Conservation (phyloP, 805 yeast species). For the Candida ipomoeae region DNA sequence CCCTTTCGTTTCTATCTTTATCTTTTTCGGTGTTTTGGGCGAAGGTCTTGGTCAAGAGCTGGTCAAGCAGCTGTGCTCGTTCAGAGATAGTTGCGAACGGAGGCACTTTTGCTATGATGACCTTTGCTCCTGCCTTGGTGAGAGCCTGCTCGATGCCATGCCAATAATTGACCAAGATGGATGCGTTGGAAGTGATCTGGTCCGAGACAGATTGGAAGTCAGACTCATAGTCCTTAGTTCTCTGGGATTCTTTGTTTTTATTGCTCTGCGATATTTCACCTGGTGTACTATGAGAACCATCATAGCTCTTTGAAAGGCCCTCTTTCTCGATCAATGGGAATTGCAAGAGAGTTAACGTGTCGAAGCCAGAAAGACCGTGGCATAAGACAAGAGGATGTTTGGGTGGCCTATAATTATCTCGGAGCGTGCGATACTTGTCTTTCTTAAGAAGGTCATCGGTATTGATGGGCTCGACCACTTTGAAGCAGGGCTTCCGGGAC, state of each 20-base stretch:
- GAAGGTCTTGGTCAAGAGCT: constrained; percentile 40
- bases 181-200: constrained; percentile 19
- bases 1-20: constrained; percentile 16
- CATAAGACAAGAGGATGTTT: constrained; percentile 73
- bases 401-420: constrained; percentile 51
- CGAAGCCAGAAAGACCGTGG: constrained; percentile 87
- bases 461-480: constrained; percentile 4
- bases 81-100: constrained; percentile 73
- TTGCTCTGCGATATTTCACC: neutral
- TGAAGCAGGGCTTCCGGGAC: neutral
- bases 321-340: constrained; percentile 12
- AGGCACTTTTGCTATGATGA: constrained; percentile 73
- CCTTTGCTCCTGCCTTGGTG: constrained; percentile 59
- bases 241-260: constrained; percentile 6
- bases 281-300: constrained; percentile 7
- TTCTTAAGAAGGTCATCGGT: constrained; percentile 22
- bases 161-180: constrained; percentile 68
- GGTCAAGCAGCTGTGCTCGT: constrained; percentile 57
- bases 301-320: constrained; percentile 6
- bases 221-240: constrained; percentile 9
- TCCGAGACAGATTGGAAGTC: constrained; percentile 13
- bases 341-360: constrained; percentile 29
- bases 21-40: constrained; percentile 14
- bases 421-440: constrained; percentile 26
- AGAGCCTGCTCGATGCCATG: constrained; percentile 67